Base-by-base conservation (phyloP, 345 rosid genomes). In the Euclidium syriacum region DNA sequence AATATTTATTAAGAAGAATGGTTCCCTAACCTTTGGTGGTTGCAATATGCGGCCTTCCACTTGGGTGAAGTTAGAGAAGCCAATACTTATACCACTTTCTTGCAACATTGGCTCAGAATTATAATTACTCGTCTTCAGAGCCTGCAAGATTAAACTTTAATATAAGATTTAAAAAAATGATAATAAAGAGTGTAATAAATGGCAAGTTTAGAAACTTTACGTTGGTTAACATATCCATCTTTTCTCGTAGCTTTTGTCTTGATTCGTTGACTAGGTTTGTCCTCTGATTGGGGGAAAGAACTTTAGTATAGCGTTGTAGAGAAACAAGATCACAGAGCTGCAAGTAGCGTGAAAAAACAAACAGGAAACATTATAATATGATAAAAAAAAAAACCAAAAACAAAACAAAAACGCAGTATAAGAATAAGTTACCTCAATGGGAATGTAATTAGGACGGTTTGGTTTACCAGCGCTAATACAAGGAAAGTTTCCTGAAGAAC, bases 21-120 rank as follows among this genome's bases (percentile, higher is more conserved):
- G n/a, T n/a, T n/a, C n/a, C n/a, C n/a, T n/a, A 68, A 90, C 97
- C 78, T 52, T 81, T n/a, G 97, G 97, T 34, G 95, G 80, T 5
- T 75, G 65, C 11, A 87, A 80, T 38, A 85, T 65, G 22, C 94
- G 98, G 3, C 91, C 96, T 12, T 91, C 87, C 19, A 91, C 83
- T 80, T 80, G 75, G 29, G 87, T 76, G 62, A 87, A 87, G 60
- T 59, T 38, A 44, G 70, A 56, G n/a, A n/a, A n/a, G 34, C 41
- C 71, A 16, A 91, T 84, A 3, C 78, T 68, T 17, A 91, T 70
- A 43, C 96, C 91, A 63, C 89, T 80, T 2, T 85, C 77, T 1
- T 73, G 78, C 5, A 91, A 55, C 89, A 91, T 72, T 10, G 91
- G 87, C 40, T 91, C 91, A 48, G 66, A 63, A 52, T 70, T 85